Evolutionary conservation across 2,329 filamentous ascomycete species (phyloP).

Genomic region (Calcarisporium arbuscula): DNA sequence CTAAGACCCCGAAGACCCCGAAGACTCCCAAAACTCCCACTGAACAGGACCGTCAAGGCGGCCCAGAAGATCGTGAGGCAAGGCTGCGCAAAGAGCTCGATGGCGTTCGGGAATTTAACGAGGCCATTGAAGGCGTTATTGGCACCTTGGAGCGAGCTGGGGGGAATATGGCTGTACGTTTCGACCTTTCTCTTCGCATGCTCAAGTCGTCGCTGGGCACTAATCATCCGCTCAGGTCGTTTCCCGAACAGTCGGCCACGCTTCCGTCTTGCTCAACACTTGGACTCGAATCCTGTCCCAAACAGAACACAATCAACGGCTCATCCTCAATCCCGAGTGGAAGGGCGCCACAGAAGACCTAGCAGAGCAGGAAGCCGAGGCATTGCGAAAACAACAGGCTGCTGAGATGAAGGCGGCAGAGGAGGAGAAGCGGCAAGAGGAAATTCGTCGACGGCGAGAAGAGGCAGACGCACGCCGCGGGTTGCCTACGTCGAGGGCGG

Average conservation of each 20-base stretch:
- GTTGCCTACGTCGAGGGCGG: conserved; percentile 19
- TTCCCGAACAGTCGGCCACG: conserved; percentile 75
- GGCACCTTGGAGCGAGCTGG: conserved; percentile 65
- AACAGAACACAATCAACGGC: conserved; percentile 92
- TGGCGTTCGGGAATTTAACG: conserved; percentile 79
- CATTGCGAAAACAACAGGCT: conserved; percentile 64
- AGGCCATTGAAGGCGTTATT: conserved; percentile 74
- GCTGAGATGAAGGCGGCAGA: conserved; percentile 71
- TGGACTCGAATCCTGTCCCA: conserved; percentile 96
- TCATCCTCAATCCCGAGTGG: conserved; percentile 85
- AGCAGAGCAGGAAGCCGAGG: conserved; percentile 79
- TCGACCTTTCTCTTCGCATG: neutral
- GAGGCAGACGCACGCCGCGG: conserved; percentile 46
- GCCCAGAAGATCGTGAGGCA: conserved; percentile 61
- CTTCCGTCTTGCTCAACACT: conserved; percentile 83
- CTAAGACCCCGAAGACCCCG: conserved; percentile 41
- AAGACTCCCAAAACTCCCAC: conserved; percentile 41
- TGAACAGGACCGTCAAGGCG: conserved; percentile 29
- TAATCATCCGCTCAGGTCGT: conserved; percentile 68
- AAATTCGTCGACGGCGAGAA: conserved; percentile 56
- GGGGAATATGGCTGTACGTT: conserved; percentile 65
- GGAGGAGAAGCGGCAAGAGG: conserved; percentile 71
- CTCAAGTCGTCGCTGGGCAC: neutral
- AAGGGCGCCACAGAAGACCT: conserved; percentile 83
- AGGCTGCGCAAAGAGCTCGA: conserved; percentile 73